These are phyloP conservation scores for Acanthamoeba castellanii DNA, from an alignment of 208 protist species.

Conservation along the genomic window DNA sequence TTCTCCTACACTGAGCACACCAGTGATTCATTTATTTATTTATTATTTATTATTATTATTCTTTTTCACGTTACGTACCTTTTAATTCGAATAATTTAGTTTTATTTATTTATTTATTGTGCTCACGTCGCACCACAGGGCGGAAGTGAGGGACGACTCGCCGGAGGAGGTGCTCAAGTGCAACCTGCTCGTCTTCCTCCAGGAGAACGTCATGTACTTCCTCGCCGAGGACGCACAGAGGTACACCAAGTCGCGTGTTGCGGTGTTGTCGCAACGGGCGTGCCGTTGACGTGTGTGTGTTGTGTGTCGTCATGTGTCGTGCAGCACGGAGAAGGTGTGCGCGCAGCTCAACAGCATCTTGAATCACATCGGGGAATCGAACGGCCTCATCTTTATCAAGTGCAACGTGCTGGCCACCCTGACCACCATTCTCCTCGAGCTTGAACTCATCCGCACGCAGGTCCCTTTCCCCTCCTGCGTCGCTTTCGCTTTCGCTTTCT, in stretches of 20 bases:
- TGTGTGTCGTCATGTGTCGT: not conserved
- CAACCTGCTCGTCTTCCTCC: slow-evolving; percentile 71
- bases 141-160: slow-evolving; percentile 42
- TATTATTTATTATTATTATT: not conserved
- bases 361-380: slow-evolving; percentile 27
- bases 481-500: not conserved
- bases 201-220: slow-evolving; percentile 71
- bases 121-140: not conserved
- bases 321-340: slow-evolving; percentile 60
- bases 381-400: slow-evolving; percentile 52
- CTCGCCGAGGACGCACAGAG: slow-evolving; percentile 38
- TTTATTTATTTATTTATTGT: not conserved
- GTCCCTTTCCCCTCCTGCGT: not conserved
- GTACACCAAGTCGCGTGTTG: not conserved
- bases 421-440: slow-evolving; percentile 68
- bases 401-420: slow-evolving; percentile 66
- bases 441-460: slow-evolving; percentile 66
- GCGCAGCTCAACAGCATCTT: slow-evolving; percentile 49
- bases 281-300: not conserved
- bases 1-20: not conserved
- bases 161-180: slow-evolving; percentile 59
- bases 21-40: not conserved
- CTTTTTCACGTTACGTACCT: not conserved
- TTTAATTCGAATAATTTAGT: not conserved
- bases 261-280: not conserved